Evolutionary conservation across 192 early-diverging fungal species (phyloP).

Genomic region (Linnemannia exigua): DNA sequence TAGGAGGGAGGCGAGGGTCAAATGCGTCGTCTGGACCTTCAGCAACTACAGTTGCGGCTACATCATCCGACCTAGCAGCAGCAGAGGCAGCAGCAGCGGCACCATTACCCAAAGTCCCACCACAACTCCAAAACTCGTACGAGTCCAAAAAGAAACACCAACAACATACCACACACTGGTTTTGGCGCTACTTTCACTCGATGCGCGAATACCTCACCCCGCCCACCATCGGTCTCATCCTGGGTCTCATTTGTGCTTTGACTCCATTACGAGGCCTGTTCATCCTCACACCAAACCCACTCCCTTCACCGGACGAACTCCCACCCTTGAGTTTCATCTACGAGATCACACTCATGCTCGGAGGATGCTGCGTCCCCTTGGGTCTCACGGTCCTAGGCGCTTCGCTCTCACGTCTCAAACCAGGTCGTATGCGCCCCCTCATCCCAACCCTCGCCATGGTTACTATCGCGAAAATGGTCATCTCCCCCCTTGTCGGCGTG

Average conservation of each 20-base stretch:
- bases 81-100: neutral
- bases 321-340: slow-evolving; percentile 43
- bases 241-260: slow-evolving; percentile 27
- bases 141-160: slow-evolving; percentile 9
- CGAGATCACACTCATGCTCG: slow-evolving; percentile 45
- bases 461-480: slow-evolving; percentile 34
- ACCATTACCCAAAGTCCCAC: slow-evolving; percentile 40
- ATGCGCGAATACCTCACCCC: slow-evolving; percentile 46
- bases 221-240: slow-evolving; percentile 42
- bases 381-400: slow-evolving; percentile 45
- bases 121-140: slow-evolving; percentile 23
- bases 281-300: slow-evolving; percentile 12
- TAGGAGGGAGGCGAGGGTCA: neutral
- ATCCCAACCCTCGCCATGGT: slow-evolving; percentile 41
- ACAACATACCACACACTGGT: slow-evolving; percentile 1
- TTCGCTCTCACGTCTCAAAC: slow-evolving; percentile 45
- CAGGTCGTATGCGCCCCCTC: slow-evolving; percentile 45
- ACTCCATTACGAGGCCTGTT: slow-evolving; percentile 31
- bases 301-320: slow-evolving; percentile 35
- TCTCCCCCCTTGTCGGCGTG: slow-evolving; percentile 28
- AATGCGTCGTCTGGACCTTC: neutral
- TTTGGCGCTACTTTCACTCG: slow-evolving; percentile 27
- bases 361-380: slow-evolving; percentile 44
- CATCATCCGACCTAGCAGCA: neutral
- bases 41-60: neutral